phyloP scores from a whole-genome alignment of 2,329 filamentous ascomycete species.

The Sphaerulina vaccinii region DNA sequence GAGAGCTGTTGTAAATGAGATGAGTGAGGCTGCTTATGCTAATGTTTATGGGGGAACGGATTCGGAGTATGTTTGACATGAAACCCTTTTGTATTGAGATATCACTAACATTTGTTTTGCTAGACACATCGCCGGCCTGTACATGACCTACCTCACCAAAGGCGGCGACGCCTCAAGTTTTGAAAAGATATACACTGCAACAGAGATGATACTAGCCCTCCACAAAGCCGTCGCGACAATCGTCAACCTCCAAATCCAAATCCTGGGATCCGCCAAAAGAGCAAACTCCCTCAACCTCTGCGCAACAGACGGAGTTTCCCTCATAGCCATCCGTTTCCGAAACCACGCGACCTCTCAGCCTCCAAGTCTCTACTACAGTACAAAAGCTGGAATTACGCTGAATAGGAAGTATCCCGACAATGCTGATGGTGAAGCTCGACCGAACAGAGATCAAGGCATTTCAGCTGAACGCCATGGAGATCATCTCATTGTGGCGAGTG shows the following conservation, averaged over 20 bases:
- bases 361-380: slow-evolving; percentile 52
- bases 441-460: slow-evolving; percentile 35
- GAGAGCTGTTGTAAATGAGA: slow-evolving; percentile 45
- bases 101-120: background rate
- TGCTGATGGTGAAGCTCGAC: slow-evolving; percentile 45
- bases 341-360: slow-evolving; percentile 54
- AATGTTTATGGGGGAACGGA: slow-evolving; percentile 54
- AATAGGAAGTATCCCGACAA: slow-evolving; percentile 54
- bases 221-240: slow-evolving; percentile 45
- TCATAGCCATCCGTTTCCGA: slow-evolving; percentile 54
- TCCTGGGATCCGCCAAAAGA: slow-evolving; percentile 41
- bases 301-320: slow-evolving; percentile 50
- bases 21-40: slow-evolving; percentile 50
- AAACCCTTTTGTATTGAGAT: slow-evolving; percentile 17
- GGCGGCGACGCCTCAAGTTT: slow-evolving; percentile 25
- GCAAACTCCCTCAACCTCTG: slow-evolving; percentile 56
- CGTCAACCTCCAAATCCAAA: slow-evolving; percentile 47
- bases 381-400: slow-evolving; percentile 50
- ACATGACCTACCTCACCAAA: slow-evolving; percentile 47
- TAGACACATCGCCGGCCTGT: slow-evolving; percentile 48
- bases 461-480: slow-evolving; percentile 45
- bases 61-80: slow-evolving; percentile 43
- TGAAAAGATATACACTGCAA: slow-evolving; percentile 42
- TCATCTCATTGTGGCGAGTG: slow-evolving; percentile 55
- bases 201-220: slow-evolving; percentile 49